These are phyloP conservation scores for Neofusicoccum kwambonambiense DNA, from an alignment of 2,329 filamentous ascomycete genomes.

Conservation along the genomic window DNA sequence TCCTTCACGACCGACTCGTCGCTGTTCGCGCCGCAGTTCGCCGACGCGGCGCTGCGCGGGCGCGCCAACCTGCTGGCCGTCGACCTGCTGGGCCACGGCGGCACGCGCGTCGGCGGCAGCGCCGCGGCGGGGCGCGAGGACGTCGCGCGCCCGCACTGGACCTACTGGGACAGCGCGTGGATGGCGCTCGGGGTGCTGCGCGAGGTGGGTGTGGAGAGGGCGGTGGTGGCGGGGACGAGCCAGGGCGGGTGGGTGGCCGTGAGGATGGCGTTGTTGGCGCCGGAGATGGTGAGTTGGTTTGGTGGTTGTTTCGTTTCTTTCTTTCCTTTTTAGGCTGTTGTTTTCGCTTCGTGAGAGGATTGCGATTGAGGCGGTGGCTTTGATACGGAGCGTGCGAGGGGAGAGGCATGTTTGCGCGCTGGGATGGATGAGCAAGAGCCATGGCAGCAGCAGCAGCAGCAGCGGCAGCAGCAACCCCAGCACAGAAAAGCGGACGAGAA, in stretches of 20 bases:
- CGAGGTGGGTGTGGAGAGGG: slow-evolving; percentile 42
- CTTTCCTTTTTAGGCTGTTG: background rate
- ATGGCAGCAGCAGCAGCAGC: no score
- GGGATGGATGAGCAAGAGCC: no score
- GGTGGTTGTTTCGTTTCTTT: background rate
- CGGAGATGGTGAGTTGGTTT: slow-evolving; percentile 40
- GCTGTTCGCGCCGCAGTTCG: slow-evolving; percentile 44
- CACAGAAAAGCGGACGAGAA: no score
- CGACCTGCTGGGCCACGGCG: slow-evolving; percentile 54
- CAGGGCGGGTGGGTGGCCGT: slow-evolving; percentile 55
- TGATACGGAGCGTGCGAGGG: no score
- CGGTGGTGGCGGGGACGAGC: slow-evolving; percentile 51
- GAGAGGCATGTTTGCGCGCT: no score
- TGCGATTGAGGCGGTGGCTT: no score
- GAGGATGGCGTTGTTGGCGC: slow-evolving; percentile 53
- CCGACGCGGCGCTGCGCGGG: slow-evolving; percentile 34
- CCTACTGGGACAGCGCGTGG: slow-evolving; percentile 56
- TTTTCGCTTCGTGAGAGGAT: no score
- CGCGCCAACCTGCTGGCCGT: slow-evolving; percentile 53
- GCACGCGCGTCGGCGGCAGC: slow-evolving; percentile 39
- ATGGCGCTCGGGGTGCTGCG: slow-evolving; percentile 45
- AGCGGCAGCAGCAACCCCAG: no score
- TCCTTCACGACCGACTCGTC: slow-evolving; percentile 51
- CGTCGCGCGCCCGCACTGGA: slow-evolving; percentile 37
- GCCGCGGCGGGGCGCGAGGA: background rate